Evolutionary conservation across 257 asterid species (phyloP).

Genomic region (Eucommia ulmoides): DNA sequence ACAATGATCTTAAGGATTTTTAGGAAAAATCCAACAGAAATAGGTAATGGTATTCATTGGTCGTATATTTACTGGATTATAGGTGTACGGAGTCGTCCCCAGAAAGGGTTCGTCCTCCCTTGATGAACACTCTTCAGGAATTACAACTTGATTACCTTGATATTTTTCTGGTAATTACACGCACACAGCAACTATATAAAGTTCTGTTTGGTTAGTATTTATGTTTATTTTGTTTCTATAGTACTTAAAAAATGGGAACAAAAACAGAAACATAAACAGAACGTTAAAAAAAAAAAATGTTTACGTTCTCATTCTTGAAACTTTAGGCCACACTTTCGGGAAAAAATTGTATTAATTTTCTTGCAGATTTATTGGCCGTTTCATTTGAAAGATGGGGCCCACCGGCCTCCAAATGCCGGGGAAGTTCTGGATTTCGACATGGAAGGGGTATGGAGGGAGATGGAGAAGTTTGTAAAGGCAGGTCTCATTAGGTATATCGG

Average conservation of each 20-base stretch:
- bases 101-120: conserved; percentile 51
- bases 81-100: conserved; percentile 58
- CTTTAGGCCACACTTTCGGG: background rate
- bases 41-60: no score
- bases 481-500: conserved; percentile 57
- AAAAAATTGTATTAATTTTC: background rate
- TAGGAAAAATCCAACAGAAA: no score
- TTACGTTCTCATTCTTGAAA: background rate
- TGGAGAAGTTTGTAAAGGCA: conserved; percentile 55
- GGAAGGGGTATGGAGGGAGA: conserved; percentile 75
- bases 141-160: conserved; percentile 65
- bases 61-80: background rate
- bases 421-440: conserved; percentile 51
- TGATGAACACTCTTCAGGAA: conserved; percentile 41
- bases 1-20: no score
- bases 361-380: conserved; percentile 68
- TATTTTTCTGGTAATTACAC: conserved; percentile 59
- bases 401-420: conserved; percentile 40
- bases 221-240: no score
- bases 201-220: no score
- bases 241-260: no score
- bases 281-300: no score
- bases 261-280: no score
- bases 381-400: conserved; percentile 47
- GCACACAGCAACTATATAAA: no score